Evolutionary conservation across 345 rosid species (phyloP), one percentile per base, ranked within the genome.

Genomic region (Eucalyptus decipiens): DNA sequence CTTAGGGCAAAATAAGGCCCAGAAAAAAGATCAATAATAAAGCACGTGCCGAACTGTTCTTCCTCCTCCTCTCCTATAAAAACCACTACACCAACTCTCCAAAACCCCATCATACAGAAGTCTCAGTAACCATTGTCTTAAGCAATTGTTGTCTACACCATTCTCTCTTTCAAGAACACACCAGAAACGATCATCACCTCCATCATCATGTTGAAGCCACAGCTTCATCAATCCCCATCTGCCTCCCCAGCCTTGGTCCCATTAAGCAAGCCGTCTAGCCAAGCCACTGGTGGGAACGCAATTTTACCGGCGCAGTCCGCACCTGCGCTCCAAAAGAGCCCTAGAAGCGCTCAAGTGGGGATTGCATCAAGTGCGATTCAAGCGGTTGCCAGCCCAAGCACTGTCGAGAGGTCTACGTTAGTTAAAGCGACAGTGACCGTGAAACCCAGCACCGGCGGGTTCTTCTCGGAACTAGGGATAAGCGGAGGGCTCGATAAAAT

Each of bases 391-490:
- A 32, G 10, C 28, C 8, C 37, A 5, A n/a, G 48, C 32, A 7
- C 86, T 7, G 18, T 40, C 3, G n/a, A 76, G 58, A 51, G 87
- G 86, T 30, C 60, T 9, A 1, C 30, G 21, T 80, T 48, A 10
- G 92, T 94, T 17, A 94, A 92, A 86, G 95, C 92, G 10, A 50
- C 88, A 37, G 93, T 93, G 7, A 93, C 92, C 24, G 95, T 89
- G 32, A 90, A 89, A 34, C 52, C 88, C 76, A 91, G 93, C 5
- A 54, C 91, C 6, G 90, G 90, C 12, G 90, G 94, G 40, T 2
- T 93, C 5, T 5, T 95, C 10, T 86, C 93, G 40, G 90, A 87
- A 72, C 19, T 92, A 7, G 91, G 89, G 54, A 65, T 94, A 43
- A 81, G 87, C 5, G 80, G 91, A 58, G 92, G 93, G 42, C 87